Evolutionary conservation across 2,329 filamentous ascomycete genomes (phyloP).

Genomic region (Penicillium sp.): DNA sequence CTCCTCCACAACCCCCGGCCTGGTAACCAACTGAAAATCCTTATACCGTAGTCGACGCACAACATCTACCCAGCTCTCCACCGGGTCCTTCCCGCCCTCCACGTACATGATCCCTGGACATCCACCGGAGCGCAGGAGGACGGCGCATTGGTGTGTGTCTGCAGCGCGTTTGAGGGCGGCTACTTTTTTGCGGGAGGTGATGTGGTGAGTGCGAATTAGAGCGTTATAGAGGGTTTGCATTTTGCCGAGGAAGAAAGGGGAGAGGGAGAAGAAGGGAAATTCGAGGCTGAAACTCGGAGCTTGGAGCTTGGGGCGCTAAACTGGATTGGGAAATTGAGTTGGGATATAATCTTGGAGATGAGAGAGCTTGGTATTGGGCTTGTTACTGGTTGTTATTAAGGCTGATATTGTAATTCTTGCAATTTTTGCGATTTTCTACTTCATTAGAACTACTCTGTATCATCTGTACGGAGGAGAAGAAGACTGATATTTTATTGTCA

Average conservation of each 20-base stretch:
- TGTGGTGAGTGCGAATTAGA: conserved; percentile 75
- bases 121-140: conserved; percentile 65
- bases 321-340: background rate
- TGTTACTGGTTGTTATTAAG: no score
- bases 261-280: background rate
- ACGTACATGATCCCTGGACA: conserved; percentile 78
- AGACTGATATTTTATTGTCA: no score
- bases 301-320: background rate
- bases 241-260: background rate
- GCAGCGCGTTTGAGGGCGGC: conserved; percentile 63
- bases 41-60: conserved; percentile 69
- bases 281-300: background rate
- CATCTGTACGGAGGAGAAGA: no score
- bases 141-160: conserved; percentile 57
- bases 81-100: conserved; percentile 54
- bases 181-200: conserved; percentile 75
- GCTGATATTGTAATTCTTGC: no score
- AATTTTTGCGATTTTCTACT: no score
- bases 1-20: conserved; percentile 43
- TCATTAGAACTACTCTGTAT: no score
- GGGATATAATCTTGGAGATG: background rate
- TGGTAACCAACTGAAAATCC: conserved; percentile 63
- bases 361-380: background rate
- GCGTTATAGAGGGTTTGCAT: conserved; percentile 48
- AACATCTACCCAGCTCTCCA: conserved; percentile 61